Conservation (phyloP, 169 alveolate species). For the Cryptosporidium ubiquitum region DNA sequence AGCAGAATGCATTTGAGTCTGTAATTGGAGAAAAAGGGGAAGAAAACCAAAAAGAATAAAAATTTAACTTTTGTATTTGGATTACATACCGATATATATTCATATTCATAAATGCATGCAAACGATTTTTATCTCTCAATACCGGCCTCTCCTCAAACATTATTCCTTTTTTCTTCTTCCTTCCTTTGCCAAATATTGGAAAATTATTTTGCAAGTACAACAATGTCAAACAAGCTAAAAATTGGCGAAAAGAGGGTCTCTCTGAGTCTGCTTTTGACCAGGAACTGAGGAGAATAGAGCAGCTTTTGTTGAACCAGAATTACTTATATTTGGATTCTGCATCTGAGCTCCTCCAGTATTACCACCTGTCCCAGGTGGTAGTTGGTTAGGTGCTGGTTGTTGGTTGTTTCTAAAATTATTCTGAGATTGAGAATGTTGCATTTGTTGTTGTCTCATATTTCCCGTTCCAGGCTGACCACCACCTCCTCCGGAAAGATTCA, state of each 20-base stretch:
- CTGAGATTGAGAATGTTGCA: conserved; percentile 31
- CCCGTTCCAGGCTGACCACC: neutral
- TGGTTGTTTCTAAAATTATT: conserved; percentile 24
- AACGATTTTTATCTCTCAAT: too few relatives aligned
- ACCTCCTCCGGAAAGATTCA: conserved; percentile 13
- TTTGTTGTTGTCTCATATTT: conserved; percentile 23
- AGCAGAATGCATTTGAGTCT: too few relatives aligned
- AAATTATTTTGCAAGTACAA: too few relatives aligned
- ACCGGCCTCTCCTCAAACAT: too few relatives aligned
- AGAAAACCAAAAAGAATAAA: too few relatives aligned
- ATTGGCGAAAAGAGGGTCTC: conserved; percentile 66
- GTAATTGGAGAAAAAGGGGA: too few relatives aligned
- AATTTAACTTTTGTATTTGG: too few relatives aligned
- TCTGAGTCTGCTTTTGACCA: conserved; percentile 53
- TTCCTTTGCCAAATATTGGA: too few relatives aligned
- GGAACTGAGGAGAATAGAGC: conserved; percentile 61
- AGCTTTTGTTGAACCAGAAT: conserved; percentile 16
- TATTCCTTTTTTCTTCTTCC: neutral
- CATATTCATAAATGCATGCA: too few relatives aligned
- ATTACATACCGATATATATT: too few relatives aligned
- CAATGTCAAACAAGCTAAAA: too few relatives aligned
- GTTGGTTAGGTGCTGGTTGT: conserved; percentile 14
- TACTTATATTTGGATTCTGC: neutral
- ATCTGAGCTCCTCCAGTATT: neutral
- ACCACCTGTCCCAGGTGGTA: neutral